Percentiles rank a stretch among this genome's conserved stretches.
Conservation (phyloP, 164 flowering plant genomes). For the Liriodendron chinense region DNA sequence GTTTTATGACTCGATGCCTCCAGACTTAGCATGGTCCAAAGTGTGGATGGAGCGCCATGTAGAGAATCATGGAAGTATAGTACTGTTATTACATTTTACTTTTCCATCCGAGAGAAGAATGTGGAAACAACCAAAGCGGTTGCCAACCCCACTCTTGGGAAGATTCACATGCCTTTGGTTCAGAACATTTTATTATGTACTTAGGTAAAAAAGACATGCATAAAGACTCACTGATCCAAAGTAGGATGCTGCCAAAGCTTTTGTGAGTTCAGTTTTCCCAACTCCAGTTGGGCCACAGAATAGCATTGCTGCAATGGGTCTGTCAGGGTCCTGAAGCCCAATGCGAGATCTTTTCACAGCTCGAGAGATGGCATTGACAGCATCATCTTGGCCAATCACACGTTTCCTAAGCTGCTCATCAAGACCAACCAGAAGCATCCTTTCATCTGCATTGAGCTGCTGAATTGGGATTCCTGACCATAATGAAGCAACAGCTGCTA, state of each 20-base stretch:
- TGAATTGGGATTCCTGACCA: slow-evolving; percentile 91
- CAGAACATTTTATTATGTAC: not conserved
- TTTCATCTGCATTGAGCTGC: slow-evolving; percentile 73
- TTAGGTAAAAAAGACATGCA: not conserved
- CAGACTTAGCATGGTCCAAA: no score
- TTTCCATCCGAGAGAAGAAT: not conserved
- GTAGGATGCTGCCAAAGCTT: slow-evolving; percentile 76
- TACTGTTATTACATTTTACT: no score
- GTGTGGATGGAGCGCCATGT: no score
- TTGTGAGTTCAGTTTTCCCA: slow-evolving; percentile 87
- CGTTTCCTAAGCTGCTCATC: slow-evolving; percentile 62
- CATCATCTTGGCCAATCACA: slow-evolving; percentile 88
- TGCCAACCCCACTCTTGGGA: not conserved
- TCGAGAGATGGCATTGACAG: slow-evolving; percentile 73
- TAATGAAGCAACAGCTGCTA: slow-evolving; percentile 69
- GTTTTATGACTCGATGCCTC: no score
- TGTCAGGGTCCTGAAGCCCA: slow-evolving; percentile 71
- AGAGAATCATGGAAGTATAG: no score
- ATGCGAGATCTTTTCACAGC: slow-evolving; percentile 83
- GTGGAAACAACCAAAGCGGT: not conserved
- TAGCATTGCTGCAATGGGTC: slow-evolving; percentile 80
- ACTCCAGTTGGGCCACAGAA: slow-evolving; percentile 97
- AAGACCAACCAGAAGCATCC: slow-evolving; percentile 53
- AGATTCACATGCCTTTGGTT: not conserved
- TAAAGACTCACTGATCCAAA: slow-evolving; percentile 76